Base-by-base conservation (phyloP, 768 basidiomycete genomes). In the Hemileccinum impolitum region DNA sequence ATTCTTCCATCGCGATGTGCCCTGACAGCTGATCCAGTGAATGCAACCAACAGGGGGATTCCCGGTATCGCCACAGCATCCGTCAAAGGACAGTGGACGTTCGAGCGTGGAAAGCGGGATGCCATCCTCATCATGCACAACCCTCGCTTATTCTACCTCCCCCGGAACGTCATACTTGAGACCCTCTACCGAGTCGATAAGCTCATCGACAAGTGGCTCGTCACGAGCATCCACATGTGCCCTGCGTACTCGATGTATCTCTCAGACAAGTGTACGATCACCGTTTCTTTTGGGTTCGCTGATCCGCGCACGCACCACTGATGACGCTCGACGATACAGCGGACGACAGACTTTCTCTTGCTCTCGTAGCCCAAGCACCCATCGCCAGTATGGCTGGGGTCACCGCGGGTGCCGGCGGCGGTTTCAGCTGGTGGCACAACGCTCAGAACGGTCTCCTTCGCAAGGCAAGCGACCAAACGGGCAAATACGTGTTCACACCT, bases 211-310 rank as follows among this genome's bases (percentile, higher is more conserved):
- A 71, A 66, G 42, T 53, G 38, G 32, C 55, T 72, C 38, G 69
- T 71, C 36, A 72, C 69, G 2, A 62, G 52, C 38, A 56, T 62
- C n/a, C 46, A 69, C 25, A 45, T 50, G 0, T 72, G 69, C 31
- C 61, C 63, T 11, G 70, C 70, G 1, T 62, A 61, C 41, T 63
- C 59, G 15, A 61, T 70, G 59, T 72, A 66, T 28, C 54, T 66
- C 15, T 68, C 66, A 14, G 55, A 66, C 40, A 68, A 61, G 39
- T 50, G 58, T 67, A 47, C 14, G 50, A 0, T 18, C 3, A 3
- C 15, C 2, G 8, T 31, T 43, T 32, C 18, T 4, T 13, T 34
- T 15, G 12, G 1, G 15, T 19, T 23, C 23, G 23, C 23, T 23
- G 23, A 3, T 23, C 14, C 6, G 17, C 4, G 3, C 3, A 4